These are phyloP conservation scores for Fusarium sp. DNA, from an alignment of 2,329 filamentous ascomycete species.

Conservation along the genomic window DNA sequence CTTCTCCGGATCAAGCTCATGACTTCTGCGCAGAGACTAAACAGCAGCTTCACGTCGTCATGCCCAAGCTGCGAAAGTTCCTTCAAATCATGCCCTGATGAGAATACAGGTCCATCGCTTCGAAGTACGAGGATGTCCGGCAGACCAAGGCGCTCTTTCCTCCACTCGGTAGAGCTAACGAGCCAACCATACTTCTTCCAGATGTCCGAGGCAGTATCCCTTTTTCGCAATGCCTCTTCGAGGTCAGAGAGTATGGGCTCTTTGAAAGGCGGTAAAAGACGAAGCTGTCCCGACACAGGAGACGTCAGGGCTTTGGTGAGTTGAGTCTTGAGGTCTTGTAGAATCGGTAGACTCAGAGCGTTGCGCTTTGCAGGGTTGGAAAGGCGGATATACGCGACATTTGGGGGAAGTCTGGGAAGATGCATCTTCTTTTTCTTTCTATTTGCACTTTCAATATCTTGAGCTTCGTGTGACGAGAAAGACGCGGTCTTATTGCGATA, in stretches of 20 bases:
- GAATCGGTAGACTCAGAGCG: conserved; percentile 34
- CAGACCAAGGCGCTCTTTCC: conserved; percentile 28
- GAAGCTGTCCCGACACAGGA: conserved; percentile 3
- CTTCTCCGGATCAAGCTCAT: conserved; percentile 40
- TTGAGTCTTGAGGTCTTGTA: conserved; percentile 37
- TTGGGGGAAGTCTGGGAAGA: conserved; percentile 32
- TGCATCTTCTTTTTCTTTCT: conserved; percentile 16
- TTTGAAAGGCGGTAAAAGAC: conserved; percentile 32
- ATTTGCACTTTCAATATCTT: not conserved
- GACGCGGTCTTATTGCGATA: not conserved
- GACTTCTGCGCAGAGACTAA: conserved; percentile 37
- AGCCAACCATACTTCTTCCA: conserved; percentile 40
- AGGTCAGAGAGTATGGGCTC: conserved; percentile 1
- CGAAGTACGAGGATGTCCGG: conserved; percentile 40
- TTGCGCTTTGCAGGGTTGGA: conserved; percentile 38
- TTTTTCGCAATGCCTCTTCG: not conserved
- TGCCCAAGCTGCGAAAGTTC: conserved; percentile 21
- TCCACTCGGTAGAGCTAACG: conserved; percentile 37
- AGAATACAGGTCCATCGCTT: conserved; percentile 41
- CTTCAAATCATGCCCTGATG: conserved; percentile 41
- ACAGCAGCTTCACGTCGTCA: conserved; percentile 32
- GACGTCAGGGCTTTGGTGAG: conserved; percentile 32
- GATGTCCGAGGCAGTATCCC: not conserved
- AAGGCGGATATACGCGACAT: conserved; percentile 35
- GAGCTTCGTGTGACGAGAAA: not conserved